These are phyloP conservation scores for Ophiostoma pallidulum DNA, from an alignment of 2,329 filamentous ascomycete species.

Conservation along the genomic window DNA sequence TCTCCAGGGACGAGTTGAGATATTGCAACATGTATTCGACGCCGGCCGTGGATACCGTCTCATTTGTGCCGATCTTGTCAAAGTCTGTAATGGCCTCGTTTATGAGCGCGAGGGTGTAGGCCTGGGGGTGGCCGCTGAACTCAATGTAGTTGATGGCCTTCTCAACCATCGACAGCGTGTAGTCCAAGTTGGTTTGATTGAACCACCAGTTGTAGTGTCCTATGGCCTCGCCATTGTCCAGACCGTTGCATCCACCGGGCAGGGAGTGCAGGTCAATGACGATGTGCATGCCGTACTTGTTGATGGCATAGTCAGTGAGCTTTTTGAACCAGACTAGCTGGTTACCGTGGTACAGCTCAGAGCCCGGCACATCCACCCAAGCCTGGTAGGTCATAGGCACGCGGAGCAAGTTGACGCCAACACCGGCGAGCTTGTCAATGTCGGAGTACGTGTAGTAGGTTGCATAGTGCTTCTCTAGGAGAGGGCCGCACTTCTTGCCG, in stretches of 20 bases:
- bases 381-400: constrained; percentile 9
- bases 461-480: constrained; percentile 8
- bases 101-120: constrained; percentile 7
- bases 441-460: constrained; percentile 6
- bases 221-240: constrained; percentile 2
- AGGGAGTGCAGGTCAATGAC: constrained; percentile 9
- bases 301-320: constrained; percentile 6
- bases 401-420: constrained; percentile 9
- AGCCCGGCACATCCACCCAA: constrained; percentile 3
- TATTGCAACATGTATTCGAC: constrained; percentile 3
- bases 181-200: constrained; percentile 11
- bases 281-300: constrained; percentile 6
- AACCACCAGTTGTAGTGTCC: constrained; percentile 10
- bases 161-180: constrained; percentile 6
- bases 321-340: constrained; percentile 5
- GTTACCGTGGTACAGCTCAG: constrained; percentile 5
- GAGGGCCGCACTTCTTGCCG: constrained; percentile 2
- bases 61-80: not conserved
- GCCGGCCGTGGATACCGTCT: not conserved
- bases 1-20: constrained; percentile 1
- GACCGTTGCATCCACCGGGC: constrained; percentile 8
- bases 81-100: constrained; percentile 7
- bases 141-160: constrained; percentile 4
- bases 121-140: constrained; percentile 1
- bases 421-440: constrained; percentile 8